Evolutionary conservation across 2,329 filamentous ascomycete species (phyloP), one percentile per base, ranked within the genome.

Genomic region (Pseudogymnoascus sp.): DNA sequence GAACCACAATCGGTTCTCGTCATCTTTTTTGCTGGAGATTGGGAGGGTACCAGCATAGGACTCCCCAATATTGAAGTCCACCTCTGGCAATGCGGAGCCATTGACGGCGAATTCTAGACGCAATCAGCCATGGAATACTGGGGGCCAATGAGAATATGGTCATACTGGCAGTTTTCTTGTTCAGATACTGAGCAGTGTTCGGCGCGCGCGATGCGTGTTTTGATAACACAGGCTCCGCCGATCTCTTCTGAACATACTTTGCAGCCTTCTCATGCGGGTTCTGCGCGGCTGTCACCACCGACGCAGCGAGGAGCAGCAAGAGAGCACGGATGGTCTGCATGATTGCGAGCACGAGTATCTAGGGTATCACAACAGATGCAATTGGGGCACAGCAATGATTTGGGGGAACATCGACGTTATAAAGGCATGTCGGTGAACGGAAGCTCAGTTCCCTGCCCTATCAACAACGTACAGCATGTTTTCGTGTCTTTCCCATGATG

Each of bases 1-100:
- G 70, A 83, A 83, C 73, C 78, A 83, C n/a, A 82, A 71, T 66
- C 78, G 70, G 14, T 76, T 74, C 0, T 76, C 75, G 37, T 79
- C 77, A 64, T 82, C 79, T 8, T 75, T 62, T 66, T 69, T 73
- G 62, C 72, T 73, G 50, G 80, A 79, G 67, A 87, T 84, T 4
- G 84, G 82, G 6, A 87, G 71, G 3, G 82, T 75, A 8, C 71
- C 71, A 4, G 71, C 67, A 43, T 72, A 73, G 16, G 63, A 63
- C 61, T 73, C 71, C 3, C 71, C 71, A 60, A 73, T 70, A 41
- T 71, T 65, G 59, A 73, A 72, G 61, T 70, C 64, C 6, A 72
- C 46, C 11, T 72, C 67, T 31, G 71, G 71, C 10, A 72, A 53
- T 3, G 65, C 66, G n/a, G 61, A 66, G 33, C 70, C 70, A 64